Evolutionary conservation across 176 grass and related monocot genomes (phyloP).

Genomic region (Ensete glaucum): DNA sequence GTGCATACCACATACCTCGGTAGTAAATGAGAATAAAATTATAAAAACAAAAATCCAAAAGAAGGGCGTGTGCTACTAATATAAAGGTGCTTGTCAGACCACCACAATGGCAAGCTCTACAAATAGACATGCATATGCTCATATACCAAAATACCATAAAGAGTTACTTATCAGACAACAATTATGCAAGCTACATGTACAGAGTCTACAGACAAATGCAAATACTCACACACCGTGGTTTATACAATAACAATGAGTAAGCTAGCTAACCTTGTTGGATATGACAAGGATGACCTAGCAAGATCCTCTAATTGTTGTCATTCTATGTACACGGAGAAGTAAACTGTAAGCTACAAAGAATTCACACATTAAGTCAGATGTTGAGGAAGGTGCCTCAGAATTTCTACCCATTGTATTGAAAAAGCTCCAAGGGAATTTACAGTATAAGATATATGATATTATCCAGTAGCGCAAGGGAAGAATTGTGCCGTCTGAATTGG

Average conservation of each 20-base stretch:
- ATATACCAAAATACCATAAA: no score
- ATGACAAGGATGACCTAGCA: neutral
- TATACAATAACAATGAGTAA: neutral
- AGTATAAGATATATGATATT: neutral
- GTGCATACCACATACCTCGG: no score
- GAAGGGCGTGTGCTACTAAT: no score
- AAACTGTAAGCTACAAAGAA: neutral
- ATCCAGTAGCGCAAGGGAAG: neutral
- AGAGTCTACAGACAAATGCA: no score
- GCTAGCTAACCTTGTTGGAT: neutral
- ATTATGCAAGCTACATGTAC: no score
- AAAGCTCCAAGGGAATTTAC: neutral
- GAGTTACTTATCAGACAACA: no score
- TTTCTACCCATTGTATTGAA: neutral
- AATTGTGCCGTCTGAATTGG: neutral
- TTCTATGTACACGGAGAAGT: neutral
- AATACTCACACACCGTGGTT: neutral
- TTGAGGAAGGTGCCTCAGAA: neutral
- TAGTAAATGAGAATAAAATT: no score
- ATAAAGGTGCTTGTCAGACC: no score
- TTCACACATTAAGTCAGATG: neutral
- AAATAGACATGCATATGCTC: no score
- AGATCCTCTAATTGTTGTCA: neutral
- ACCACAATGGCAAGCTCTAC: no score
- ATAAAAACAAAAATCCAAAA: no score